Conservation (phyloP, 2,329 filamentous ascomycete species). For the Torrubiellomyces zombiae region DNA sequence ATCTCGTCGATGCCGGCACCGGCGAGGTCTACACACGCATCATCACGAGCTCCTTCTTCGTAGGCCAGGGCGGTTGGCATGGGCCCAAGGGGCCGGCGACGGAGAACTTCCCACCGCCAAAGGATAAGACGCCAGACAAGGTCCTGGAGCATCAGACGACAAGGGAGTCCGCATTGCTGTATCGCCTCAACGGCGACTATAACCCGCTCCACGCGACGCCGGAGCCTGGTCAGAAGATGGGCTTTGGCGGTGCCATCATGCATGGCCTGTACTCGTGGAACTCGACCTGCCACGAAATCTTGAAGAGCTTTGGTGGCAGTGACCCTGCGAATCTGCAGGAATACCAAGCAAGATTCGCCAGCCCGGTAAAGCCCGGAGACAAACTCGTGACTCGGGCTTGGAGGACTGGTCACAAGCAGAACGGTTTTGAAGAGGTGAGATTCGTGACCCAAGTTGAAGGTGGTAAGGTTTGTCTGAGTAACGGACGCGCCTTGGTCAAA, state of each 20-base stretch:
- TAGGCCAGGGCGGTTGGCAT: conserved; percentile 68
- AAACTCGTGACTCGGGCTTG: conserved; percentile 70
- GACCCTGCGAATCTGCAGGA: conserved; percentile 71
- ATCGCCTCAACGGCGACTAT: conserved; percentile 83
- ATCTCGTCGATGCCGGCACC: conserved; percentile 52
- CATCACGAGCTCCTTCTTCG: conserved; percentile 58
- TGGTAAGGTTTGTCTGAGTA: conserved; percentile 74
- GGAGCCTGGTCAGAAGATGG: conserved; percentile 75
- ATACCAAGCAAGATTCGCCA: conserved; percentile 78
- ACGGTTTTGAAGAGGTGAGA: conserved; percentile 62
- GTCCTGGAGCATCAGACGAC: conserved; percentile 55
- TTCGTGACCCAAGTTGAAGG: conserved; percentile 65
- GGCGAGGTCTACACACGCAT: conserved; percentile 58
- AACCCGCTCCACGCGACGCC: conserved; percentile 84
- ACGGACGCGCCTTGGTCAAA: conserved; percentile 68
- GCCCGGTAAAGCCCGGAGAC: conserved; percentile 68
- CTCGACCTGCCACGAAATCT: conserved; percentile 53
- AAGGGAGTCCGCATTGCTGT: conserved; percentile 56
- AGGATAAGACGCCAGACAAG: conserved; percentile 56
- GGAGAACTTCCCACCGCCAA: conserved; percentile 60
- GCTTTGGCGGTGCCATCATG: conserved; percentile 77
- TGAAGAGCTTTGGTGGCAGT: conserved; percentile 57
- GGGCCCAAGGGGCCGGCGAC: conserved; percentile 79
- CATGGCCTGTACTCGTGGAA: conserved; percentile 87
- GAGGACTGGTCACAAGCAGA: conserved; percentile 50